Conservation (phyloP, 2,329 filamentous ascomycete genomes). For the Pyricularia grisea region DNA sequence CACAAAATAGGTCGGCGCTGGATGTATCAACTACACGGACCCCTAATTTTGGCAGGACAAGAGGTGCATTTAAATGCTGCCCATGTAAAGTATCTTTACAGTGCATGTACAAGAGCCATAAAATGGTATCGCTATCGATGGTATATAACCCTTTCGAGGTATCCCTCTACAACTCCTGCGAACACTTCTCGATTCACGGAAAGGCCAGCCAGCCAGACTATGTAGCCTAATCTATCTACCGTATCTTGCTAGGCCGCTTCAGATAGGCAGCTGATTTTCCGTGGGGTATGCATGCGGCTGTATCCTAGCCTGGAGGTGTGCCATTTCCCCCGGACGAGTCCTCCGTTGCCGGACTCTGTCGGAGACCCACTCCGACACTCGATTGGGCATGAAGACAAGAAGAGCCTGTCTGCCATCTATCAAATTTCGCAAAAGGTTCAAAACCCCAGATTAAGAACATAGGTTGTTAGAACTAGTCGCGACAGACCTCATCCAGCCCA, state of each 20-base stretch:
- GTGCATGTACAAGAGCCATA: neutral
- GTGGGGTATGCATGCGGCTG: neutral
- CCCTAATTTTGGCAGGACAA: neutral
- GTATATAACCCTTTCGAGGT: neutral
- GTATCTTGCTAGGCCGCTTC: neutral
- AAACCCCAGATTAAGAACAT: neutral
- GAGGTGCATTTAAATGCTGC: neutral
- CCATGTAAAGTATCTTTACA: neutral
- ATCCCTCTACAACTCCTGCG: neutral
- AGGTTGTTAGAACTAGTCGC: neutral
- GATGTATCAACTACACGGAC: neutral
- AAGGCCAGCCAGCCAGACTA: neutral
- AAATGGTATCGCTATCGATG: neutral
- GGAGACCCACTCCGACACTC: constrained; percentile 1
- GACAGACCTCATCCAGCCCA: neutral
- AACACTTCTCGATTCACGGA: neutral
- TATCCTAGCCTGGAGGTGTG: neutral
- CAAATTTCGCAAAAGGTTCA: too few relatives aligned
- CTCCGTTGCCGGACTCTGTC: neutral
- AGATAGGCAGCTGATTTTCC: neutral
- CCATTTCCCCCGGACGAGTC: neutral
- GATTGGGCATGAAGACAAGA: neutral
- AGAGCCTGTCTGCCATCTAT: neutral
- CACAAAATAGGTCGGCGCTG: neutral
- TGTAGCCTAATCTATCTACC: neutral